Evolutionary conservation across 2,329 filamentous ascomycete species (phyloP), one percentile per base, ranked within the genome.

Genomic region (Cordyceps militaris): DNA sequence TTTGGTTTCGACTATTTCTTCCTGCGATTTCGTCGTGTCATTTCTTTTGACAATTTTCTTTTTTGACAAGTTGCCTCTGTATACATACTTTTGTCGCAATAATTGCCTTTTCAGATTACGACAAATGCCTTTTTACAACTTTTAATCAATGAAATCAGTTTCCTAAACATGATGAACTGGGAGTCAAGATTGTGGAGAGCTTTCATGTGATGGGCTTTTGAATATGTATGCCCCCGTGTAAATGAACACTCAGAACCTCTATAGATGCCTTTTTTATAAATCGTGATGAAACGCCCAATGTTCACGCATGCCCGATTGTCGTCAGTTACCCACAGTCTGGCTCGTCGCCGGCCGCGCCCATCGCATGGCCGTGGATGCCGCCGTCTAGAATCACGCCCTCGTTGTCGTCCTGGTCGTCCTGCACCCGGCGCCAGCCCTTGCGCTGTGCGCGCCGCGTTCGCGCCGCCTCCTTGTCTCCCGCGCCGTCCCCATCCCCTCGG

Each of bases 351-450:
- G 56, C 43, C 6, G 53, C 59, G n/a, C 58, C 56, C 3, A 26
- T 44, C 26, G 56, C 63, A 52, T 74, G 69, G 5, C 79, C 81
- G 49, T 77, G 74, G 1, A 77, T 67, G 1, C 81, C 81, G 7
- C 82, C 82, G 60, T 85, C 80, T 1, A 85, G 68, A 49, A 85
- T 84, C 9, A 85, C 71, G 0, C 68, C 75, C 63, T 85, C 82
- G 58, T 85, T 85, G 62, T 86, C 70, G 13, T 80, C 73, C 19
- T 79, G 65, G 61, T 85, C 80, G 64, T 85, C 81, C 63, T 86
- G 83, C 0, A 85, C 83, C 55, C 81, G 75, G 55, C 81, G 73
- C 83, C 83, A 86, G 47, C 74, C 72, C 34, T 72, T 74, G 19
- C 69, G 72, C 49, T 69, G 70, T 48, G 76, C 71, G 34, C 74